Evolutionary conservation across 2,329 filamentous ascomycete species (phyloP).

Genomic region (Paraconiothyrium brasiliense): DNA sequence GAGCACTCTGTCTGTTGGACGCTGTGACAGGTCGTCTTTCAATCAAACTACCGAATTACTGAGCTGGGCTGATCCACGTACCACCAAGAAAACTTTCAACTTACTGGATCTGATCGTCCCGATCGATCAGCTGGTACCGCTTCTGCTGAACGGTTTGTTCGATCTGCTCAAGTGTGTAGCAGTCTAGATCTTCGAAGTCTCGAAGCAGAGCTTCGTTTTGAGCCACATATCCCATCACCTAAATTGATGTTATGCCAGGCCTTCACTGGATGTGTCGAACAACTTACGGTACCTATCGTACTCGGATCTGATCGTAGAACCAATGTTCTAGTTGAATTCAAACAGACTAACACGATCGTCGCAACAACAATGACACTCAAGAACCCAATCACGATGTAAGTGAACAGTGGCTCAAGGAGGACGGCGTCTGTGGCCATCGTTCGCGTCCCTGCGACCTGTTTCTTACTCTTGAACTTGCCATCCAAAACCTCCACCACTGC

Average conservation of each 20-base stretch:
- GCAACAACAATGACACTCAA: constrained; percentile 38
- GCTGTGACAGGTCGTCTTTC: not conserved
- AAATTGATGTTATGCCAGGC: no score
- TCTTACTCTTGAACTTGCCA: not conserved
- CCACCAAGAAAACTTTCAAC: not conserved
- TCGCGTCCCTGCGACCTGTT: constrained; percentile 24
- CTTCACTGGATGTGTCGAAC: no score
- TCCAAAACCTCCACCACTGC: constrained; percentile 44
- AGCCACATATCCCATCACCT: constrained; percentile 45
- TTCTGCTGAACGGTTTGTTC: constrained; percentile 22
- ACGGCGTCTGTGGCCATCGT: constrained; percentile 44
- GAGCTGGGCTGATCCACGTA: not conserved
- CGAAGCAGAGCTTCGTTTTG: constrained; percentile 34
- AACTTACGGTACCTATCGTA: constrained; percentile 39
- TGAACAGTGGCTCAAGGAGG: constrained; percentile 50
- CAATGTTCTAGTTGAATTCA: constrained; percentile 28
- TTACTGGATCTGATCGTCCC: constrained; percentile 19
- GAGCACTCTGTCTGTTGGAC: no score
- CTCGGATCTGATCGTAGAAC: constrained; percentile 46
- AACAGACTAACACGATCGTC: constrained; percentile 32
- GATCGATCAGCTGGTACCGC: constrained; percentile 28
- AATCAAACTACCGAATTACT: constrained; percentile 14
- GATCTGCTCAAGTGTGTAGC: constrained; percentile 29
- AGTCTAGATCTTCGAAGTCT: constrained; percentile 36
- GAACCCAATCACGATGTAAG: constrained; percentile 49